Conservation (phyloP, 768 basidiomycete species). For the Melanogaster broomeanus region DNA sequence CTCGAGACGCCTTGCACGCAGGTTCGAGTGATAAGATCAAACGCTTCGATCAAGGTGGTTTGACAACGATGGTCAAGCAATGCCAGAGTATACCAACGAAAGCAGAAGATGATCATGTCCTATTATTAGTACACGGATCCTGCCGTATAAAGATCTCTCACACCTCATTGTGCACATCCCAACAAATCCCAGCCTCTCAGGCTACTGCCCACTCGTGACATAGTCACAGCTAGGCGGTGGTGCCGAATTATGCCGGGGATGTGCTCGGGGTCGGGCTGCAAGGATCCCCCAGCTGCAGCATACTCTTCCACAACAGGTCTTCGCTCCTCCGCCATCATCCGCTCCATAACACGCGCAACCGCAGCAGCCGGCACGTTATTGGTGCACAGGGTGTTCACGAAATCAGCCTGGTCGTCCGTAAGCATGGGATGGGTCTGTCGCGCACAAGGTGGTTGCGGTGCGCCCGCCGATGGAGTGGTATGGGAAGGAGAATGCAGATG, state of each 20-base stretch:
- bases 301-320: slow-evolving; percentile 6
- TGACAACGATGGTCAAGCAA: too few relatives aligned
- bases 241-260: slow-evolving; percentile 1
- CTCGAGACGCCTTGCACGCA: too few relatives aligned
- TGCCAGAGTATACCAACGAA: too few relatives aligned
- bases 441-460: too few relatives aligned
- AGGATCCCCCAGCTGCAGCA: not conserved
- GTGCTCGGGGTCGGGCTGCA: not conserved
- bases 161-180: too few relatives aligned
- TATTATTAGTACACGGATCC: not conserved
- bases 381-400: slow-evolving; percentile 12
- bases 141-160: not conserved
- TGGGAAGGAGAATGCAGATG: too few relatives aligned
- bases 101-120: too few relatives aligned
- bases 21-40: too few relatives aligned
- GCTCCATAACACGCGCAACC: slow-evolving; percentile 19
- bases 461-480: too few relatives aligned
- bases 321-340: slow-evolving; percentile 18
- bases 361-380: slow-evolving; percentile 16
- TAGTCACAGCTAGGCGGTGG: slow-evolving; percentile 17
- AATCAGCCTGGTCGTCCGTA: slow-evolving; percentile 20
- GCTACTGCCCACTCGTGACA: not conserved
- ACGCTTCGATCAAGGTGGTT: too few relatives aligned
- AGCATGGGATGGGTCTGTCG: slow-evolving; percentile 11
- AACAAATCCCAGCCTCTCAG: not conserved